A percentile compares a stretch with the other conserved stretches of the same genome.
These are phyloP conservation scores for Oryza meyeriana DNA, from an alignment of 176 grass and related monocot genomes.

Conservation along the genomic window DNA sequence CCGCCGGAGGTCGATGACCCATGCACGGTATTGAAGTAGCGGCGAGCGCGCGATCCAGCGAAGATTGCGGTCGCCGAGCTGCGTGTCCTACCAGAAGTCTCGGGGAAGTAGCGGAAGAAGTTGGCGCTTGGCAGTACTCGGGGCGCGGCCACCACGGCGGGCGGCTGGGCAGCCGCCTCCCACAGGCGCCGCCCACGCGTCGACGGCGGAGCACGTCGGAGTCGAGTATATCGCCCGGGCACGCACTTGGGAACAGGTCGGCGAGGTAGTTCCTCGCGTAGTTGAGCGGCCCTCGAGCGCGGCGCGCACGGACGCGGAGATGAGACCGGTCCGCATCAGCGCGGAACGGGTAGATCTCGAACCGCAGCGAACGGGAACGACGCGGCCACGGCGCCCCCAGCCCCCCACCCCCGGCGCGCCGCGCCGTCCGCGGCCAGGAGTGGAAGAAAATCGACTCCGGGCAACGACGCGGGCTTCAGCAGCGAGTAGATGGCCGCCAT, in stretches of 20 bases:
- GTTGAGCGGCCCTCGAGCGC: slow-evolving; percentile 89
- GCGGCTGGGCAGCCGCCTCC: slow-evolving; percentile 53
- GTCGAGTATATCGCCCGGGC: slow-evolving; percentile 64
- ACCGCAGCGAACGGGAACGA: slow-evolving; percentile 85
- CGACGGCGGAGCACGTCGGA: slow-evolving; percentile 67
- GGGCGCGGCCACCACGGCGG: slow-evolving; percentile 59
- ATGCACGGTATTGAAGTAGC: slow-evolving; percentile 79
- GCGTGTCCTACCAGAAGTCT: slow-evolving; percentile 61
- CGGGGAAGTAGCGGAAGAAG: slow-evolving; percentile 68
- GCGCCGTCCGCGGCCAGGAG: slow-evolving; percentile 41
- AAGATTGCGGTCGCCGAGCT: slow-evolving; percentile 47
- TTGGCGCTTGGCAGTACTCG: slow-evolving; percentile 71
- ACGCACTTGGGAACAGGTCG: slow-evolving; percentile 71
- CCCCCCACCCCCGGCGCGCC: not conserved
- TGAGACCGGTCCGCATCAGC: slow-evolving; percentile 51
- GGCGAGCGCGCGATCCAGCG: slow-evolving; percentile 31
- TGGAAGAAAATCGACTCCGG: slow-evolving; percentile 84
- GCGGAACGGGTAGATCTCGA: slow-evolving; percentile 78
- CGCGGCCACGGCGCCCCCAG: slow-evolving; percentile 39
- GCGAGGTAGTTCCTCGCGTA: slow-evolving; percentile 72
- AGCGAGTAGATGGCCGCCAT: slow-evolving; percentile 89
- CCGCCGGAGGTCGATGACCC: slow-evolving; percentile 67
- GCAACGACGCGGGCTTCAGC: slow-evolving; percentile 84
- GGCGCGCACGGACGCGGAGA: slow-evolving; percentile 77
- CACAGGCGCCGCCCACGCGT: slow-evolving; percentile 57